Conservation (phyloP, 306 rosid genomes). For the Acacia acuminata region DNA sequence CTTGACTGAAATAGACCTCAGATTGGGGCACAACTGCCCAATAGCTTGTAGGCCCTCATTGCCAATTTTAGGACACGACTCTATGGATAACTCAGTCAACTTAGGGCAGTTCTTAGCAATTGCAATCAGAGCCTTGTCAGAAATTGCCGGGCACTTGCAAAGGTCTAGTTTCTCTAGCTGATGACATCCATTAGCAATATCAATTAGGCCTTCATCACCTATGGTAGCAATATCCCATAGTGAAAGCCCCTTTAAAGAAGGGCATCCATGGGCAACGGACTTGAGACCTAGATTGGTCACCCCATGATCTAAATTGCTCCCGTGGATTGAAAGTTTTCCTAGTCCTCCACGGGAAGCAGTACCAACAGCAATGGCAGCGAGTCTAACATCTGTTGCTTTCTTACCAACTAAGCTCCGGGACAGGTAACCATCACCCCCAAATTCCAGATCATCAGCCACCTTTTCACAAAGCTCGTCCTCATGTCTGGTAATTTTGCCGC, state of each 20-base stretch:
- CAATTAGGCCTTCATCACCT: constrained; percentile 79
- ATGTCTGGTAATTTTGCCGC: constrained; percentile 34
- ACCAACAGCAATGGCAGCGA: constrained; percentile 91
- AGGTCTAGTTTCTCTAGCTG: constrained; percentile 90
- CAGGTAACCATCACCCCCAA: constrained; percentile 81
- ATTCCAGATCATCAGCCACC: constrained; percentile 51
- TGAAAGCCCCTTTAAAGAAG: constrained; percentile 78
- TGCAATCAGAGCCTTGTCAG: constrained; percentile 73
- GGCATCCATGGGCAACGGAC: constrained; percentile 82
- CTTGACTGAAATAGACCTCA: constrained; percentile 66
- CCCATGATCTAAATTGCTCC: constrained; percentile 56
- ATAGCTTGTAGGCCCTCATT: constrained; percentile 80
- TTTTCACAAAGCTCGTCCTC: constrained; percentile 30
- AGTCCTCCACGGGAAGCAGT: constrained; percentile 89
- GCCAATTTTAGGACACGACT: constrained; percentile 73
- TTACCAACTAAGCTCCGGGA: constrained; percentile 91
- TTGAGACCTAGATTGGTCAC: constrained; percentile 74
- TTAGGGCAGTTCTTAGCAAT: constrained; percentile 76
- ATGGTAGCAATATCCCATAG: constrained; percentile 68
- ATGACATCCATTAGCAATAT: constrained; percentile 76
- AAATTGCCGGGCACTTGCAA: constrained; percentile 66
- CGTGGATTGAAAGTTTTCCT: constrained; percentile 84
- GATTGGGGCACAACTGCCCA: constrained; percentile 68
- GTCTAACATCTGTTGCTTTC: constrained; percentile 94
- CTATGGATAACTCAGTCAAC: constrained; percentile 67